phyloP scores from a whole-genome alignment of 2,329 filamentous ascomycete species.

The Didymella keratinophila region DNA sequence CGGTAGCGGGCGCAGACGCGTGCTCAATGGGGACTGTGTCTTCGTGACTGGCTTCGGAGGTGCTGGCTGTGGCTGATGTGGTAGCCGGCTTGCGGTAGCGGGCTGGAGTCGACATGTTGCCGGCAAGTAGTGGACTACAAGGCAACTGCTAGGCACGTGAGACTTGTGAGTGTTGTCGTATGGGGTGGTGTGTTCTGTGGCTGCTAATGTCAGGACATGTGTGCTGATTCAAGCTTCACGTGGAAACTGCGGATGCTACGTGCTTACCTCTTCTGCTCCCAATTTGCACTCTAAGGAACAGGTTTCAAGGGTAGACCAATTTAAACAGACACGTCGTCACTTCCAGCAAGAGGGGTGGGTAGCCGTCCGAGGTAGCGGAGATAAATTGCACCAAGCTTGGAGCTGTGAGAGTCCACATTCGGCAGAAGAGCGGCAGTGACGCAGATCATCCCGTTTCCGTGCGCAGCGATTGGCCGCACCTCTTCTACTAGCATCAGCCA shows the following conservation, averaged over 20 bases:
- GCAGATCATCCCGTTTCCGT: slow-evolving; percentile 13
- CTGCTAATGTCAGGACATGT: neutral
- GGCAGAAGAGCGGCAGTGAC: slow-evolving; percentile 17
- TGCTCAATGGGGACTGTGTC: neutral
- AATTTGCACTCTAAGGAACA: neutral
- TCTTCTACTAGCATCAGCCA: slow-evolving; percentile 8
- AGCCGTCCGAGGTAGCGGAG: slow-evolving; percentile 23
- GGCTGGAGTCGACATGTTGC: slow-evolving; percentile 31
- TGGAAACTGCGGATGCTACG: too few relatives aligned
- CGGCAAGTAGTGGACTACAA: neutral
- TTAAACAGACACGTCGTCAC: slow-evolving; percentile 14
- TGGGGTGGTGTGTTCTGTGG: neutral
- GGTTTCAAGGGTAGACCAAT: neutral
- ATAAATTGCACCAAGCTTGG: slow-evolving; percentile 21
- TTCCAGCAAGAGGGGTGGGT: slow-evolving; percentile 11
- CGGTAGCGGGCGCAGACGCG: neutral
- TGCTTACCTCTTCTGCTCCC: neutral
- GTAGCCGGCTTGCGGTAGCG: slow-evolving; percentile 34
- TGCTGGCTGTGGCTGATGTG: slow-evolving; percentile 14
- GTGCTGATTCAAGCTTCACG: neutral
- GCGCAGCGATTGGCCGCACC: slow-evolving; percentile 6
- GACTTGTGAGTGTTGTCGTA: neutral
- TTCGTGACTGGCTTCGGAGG: neutral
- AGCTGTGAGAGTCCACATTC: slow-evolving; percentile 17
- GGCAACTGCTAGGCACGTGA: neutral